phyloP scores from a whole-genome alignment of 768 basidiomycete species.

The Aureoboletus auriporus region DNA sequence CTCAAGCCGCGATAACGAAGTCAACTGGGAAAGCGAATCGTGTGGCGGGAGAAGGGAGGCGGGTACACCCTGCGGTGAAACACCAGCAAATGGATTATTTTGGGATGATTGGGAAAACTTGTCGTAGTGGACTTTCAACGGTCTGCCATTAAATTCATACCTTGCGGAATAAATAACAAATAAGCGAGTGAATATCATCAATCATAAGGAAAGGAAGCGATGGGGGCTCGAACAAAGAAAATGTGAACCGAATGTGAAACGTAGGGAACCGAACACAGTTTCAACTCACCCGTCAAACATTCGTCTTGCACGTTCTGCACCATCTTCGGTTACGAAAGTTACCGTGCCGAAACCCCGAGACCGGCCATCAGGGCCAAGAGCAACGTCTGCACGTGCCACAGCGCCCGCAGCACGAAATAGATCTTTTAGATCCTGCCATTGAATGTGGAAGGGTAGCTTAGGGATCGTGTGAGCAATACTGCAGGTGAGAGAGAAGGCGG shows the following conservation, averaged over 20 bases:
- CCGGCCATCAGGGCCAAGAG: slow-evolving; percentile 81
- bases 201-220: neutral
- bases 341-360: slow-evolving; percentile 94
- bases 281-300: slow-evolving; percentile 85
- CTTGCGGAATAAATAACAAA: slow-evolving; percentile 36
- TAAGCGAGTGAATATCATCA: slow-evolving; percentile 6
- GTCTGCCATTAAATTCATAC: slow-evolving; percentile 83
- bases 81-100: slow-evolving; percentile 21
- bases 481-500: neutral
- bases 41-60: slow-evolving; percentile 14
- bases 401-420: slow-evolving; percentile 89
- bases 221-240: neutral
- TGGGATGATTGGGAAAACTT: slow-evolving; percentile 54
- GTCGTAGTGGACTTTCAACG: slow-evolving; percentile 89
- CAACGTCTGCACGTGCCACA: slow-evolving; percentile 87
- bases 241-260: neutral
- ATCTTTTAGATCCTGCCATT: slow-evolving; percentile 99
- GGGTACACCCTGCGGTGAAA: slow-evolving; percentile 15
- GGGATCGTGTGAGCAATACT: slow-evolving; percentile 15
- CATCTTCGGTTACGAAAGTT: slow-evolving; percentile 74
- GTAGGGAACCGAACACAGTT: neutral
- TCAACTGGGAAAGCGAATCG: slow-evolving; percentile 22
- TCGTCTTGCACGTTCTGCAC: slow-evolving; percentile 78
- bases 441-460: slow-evolving; percentile 88
- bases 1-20: slow-evolving; percentile 22